Evolutionary conservation across 805 yeast species (phyloP).

Genomic region (Cyberlindnera lachancei): DNA sequence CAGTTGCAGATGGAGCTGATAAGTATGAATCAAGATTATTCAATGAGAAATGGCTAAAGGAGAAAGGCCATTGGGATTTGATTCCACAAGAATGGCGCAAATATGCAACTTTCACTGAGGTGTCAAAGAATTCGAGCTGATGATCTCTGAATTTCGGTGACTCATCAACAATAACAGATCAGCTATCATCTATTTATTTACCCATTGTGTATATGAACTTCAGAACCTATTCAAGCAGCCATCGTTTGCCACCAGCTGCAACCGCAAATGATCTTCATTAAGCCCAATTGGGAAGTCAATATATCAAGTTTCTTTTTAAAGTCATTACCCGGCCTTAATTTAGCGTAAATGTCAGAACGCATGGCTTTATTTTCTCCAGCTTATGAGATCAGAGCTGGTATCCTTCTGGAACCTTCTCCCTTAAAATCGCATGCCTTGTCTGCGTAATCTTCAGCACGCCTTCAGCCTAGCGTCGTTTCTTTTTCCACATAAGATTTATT

Average conservation of each 20-base stretch:
- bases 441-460: slow-evolving; percentile 6
- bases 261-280: background rate
- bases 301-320: background rate
- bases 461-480: background rate
- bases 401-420: background rate
- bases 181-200: background rate
- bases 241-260: no score
- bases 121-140: no score
- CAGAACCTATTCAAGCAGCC: no score
- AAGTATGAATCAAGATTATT: slow-evolving; percentile 19
- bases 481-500: background rate
- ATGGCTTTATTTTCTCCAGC: background rate
- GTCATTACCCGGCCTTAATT: background rate
- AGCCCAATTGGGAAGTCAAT: background rate
- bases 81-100: slow-evolving; percentile 15
- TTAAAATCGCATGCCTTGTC: background rate
- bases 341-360: no score
- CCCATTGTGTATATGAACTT: no score
- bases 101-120: slow-evolving; percentile 17
- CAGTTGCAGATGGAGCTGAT: slow-evolving; percentile 19
- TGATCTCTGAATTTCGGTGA: background rate
- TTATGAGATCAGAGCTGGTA: background rate
- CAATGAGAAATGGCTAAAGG: slow-evolving; percentile 14
- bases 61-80: slow-evolving; percentile 18
- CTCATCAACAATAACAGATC: background rate